phyloP scores from a whole-genome alignment of 2,329 filamentous ascomycete genomes.

The Claviceps sp. region DNA sequence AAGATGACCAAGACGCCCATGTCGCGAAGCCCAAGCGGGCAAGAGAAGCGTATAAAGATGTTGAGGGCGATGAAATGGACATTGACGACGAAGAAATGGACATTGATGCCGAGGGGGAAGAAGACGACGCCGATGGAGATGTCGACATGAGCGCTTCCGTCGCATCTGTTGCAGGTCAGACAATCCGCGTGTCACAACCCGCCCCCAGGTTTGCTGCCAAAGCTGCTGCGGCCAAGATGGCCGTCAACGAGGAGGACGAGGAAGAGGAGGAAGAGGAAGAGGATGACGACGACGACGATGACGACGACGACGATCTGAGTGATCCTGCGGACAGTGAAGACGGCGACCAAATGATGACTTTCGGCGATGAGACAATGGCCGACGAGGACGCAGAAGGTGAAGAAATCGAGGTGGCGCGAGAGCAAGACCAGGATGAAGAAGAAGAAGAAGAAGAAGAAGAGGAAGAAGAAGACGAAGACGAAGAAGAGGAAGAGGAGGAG shows the following conservation, averaged over 20 bases:
- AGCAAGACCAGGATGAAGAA: constrained; percentile 21
- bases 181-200: constrained; percentile 36
- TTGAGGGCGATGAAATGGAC: constrained; percentile 24
- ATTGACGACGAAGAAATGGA: constrained; percentile 27
- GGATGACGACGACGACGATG: constrained; percentile 34
- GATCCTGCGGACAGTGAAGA: constrained; percentile 38
- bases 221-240: constrained; percentile 19
- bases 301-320: constrained; percentile 43
- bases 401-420: constrained; percentile 28
- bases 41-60: constrained; percentile 29
- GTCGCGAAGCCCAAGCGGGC: constrained; percentile 21
- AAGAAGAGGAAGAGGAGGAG: constrained; percentile 27
- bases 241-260: constrained; percentile 29
- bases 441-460: constrained; percentile 29
- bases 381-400: constrained; percentile 36
- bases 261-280: constrained; percentile 36
- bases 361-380: constrained; percentile 32
- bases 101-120: constrained; percentile 24
- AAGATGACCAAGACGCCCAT: constrained; percentile 25
- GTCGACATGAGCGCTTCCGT: constrained; percentile 30
- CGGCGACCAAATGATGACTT: constrained; percentile 22
- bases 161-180: constrained; percentile 18
- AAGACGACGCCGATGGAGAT: constrained; percentile 21
- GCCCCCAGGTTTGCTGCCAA: constrained; percentile 22
- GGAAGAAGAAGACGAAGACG: constrained; percentile 35